Base-by-base conservation (phyloP, 2,329 filamentous ascomycete genomes). In the Escovopsis weberi region DNA sequence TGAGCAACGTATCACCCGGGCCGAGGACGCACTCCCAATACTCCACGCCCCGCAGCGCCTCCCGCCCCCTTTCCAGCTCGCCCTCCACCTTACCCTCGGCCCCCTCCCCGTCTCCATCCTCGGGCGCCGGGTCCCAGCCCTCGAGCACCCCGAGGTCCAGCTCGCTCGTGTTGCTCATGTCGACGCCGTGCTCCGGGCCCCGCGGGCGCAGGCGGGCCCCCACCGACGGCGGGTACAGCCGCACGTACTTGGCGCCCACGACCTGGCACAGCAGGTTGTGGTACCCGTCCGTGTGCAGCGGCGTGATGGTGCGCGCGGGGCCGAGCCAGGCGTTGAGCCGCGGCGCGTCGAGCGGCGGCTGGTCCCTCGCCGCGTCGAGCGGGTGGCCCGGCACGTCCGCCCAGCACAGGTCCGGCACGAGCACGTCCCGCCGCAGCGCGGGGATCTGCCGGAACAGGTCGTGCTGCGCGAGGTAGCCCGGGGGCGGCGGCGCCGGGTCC, bases 261-360 rank as follows among this genome's bases (percentile, higher is more conserved):
- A 93, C 83, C 59, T 96, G 91, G 23, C 80, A 80, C 4, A 96
- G 74, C 39, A 96, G 75, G 55, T 96, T 96, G 57, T 95, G 85
- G 59, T 95, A 93, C 1, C 84, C 85, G 55, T 96, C 91, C 2
- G 86, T 93, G 59, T 98, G 91, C 1, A 96, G 68, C 2, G 91
- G 91, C 1, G 87, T 94, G 48, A 94, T 88, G 0, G 91, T 96
- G 40, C 78, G 80, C 0, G 78, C 68, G 0, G 91, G 91, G 0
- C 91, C 91, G 48, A 96, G 82, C 91, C 91, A 98, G 7, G 85
- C 87, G 60, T 96, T 94, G 15, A 93, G 69, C 37, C 83, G 66
- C 0, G 85, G 85, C 19, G 75, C 70, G 6, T 67, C 68, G 11
- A 73, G 60, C 23, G 23, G 23, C 23, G 63, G 58, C 43, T 65